A percentile compares a stretch with the other conserved stretches of the same genome.
These are phyloP conservation scores for Eucalyptus brandiana DNA, from an alignment of 345 rosid genomes.

Conservation along the genomic window DNA sequence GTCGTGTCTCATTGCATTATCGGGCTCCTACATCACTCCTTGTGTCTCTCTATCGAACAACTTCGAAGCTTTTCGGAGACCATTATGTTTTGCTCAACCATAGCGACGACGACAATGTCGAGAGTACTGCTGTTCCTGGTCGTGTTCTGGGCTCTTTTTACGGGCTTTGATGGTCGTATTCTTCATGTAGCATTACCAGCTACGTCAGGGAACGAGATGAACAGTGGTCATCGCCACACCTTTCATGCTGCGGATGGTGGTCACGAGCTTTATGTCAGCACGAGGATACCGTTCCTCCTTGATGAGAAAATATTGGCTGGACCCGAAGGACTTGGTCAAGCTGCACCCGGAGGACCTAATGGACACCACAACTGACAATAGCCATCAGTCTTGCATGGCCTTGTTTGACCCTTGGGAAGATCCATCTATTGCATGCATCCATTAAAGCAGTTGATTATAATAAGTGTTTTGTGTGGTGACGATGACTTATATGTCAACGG, in stretches of 20 bases:
- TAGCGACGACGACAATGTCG: not conserved
- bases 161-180: not conserved
- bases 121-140: not conserved
- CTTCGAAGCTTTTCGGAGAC: not conserved
- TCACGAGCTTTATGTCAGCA: not conserved
- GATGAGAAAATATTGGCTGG: not conserved
- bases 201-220: not conserved
- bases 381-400: not conserved
- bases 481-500: not conserved
- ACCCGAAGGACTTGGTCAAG: not conserved
- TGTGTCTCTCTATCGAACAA: not conserved
- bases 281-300: not conserved
- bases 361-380: constrained; percentile 5
- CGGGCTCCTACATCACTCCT: not conserved
- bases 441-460: not conserved
- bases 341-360: constrained; percentile 18
- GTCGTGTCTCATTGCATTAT: not conserved
- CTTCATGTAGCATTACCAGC: not conserved
- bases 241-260: not conserved
- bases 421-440: not conserved
- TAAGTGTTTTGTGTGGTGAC: not conserved
- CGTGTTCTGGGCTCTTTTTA: not conserved
- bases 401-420: not conserved
- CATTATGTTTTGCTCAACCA: not conserved
- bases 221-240: not conserved